These are phyloP conservation scores for Pseudogymnoascus sp. DNA, from an alignment of 2,329 filamentous ascomycete species.

Conservation along the genomic window DNA sequence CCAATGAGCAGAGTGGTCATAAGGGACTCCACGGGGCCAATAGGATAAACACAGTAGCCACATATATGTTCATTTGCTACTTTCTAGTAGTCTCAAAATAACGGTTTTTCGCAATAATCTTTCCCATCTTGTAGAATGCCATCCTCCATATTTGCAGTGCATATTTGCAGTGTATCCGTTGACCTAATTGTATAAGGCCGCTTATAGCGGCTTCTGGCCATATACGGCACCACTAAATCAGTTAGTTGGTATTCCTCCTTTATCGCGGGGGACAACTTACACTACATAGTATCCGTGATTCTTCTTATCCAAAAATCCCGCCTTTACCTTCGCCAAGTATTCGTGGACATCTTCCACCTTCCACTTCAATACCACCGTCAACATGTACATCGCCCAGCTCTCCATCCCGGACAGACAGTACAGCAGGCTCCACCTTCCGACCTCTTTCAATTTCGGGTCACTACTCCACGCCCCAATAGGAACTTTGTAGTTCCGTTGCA, in stretches of 20 bases:
- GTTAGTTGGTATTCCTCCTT: background rate
- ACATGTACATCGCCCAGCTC: background rate
- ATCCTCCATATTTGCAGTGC: background rate
- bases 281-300: conserved; percentile 6
- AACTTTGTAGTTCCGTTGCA: conserved; percentile 15
- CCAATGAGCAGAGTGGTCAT: background rate
- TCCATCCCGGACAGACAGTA: background rate
- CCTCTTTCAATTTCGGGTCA: conserved; percentile 9
- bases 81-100: background rate
- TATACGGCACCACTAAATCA: background rate
- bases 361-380: background rate
- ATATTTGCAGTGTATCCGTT: background rate
- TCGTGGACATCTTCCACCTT: background rate
- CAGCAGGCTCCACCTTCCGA: conserved; percentile 6
- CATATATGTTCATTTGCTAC: background rate
- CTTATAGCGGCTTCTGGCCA: background rate
- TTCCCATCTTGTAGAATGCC: background rate
- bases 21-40: background rate
- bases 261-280: background rate
- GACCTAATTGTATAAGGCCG: background rate
- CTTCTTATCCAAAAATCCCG: conserved; percentile 2
- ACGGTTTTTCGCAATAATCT: background rate
- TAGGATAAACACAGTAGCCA: background rate
- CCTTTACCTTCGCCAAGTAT: background rate
- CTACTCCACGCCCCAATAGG: conserved; percentile 13